phyloP scores from a whole-genome alignment of 179 eudicot species.

The Drosera spatulata region DNA sequence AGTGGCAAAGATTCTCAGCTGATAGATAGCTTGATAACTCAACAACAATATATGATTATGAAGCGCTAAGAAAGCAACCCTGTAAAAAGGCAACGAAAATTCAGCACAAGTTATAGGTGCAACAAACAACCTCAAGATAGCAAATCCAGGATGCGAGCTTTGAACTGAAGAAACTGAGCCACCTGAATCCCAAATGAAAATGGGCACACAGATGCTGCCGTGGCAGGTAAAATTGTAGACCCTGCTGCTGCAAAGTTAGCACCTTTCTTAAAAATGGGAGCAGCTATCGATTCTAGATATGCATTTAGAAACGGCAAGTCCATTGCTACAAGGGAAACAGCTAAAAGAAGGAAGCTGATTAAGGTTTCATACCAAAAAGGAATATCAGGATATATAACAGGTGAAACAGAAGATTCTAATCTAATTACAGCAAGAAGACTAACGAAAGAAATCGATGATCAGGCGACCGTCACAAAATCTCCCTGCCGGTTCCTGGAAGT shows the following conservation, averaged over 20 bases:
- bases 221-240: constrained; percentile 67
- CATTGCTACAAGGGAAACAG: constrained; percentile 38
- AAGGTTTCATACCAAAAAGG: not conserved
- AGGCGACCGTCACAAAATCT: constrained; percentile 90
- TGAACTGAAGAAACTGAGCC: constrained; percentile 74
- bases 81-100: not conserved
- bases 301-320: constrained; percentile 73
- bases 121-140: constrained; percentile 29
- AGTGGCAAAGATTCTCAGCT: not conserved
- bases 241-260: constrained; percentile 82
- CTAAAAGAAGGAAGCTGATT: not conserved
- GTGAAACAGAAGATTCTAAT: constrained; percentile 5
- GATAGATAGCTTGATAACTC: not conserved
- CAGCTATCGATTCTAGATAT: constrained; percentile 64
- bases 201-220: constrained; percentile 60
- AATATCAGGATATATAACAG: not conserved
- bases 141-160: constrained; percentile 44
- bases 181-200: constrained; percentile 82
- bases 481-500: constrained; percentile 76
- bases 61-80: not conserved
- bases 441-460: constrained; percentile 67
- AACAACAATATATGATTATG: not conserved
- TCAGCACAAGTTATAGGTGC: not conserved
- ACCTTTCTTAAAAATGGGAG: constrained; percentile 56
- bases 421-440: not conserved